Conservation (phyloP, 345 rosid genomes). For the Salix udensis region DNA sequence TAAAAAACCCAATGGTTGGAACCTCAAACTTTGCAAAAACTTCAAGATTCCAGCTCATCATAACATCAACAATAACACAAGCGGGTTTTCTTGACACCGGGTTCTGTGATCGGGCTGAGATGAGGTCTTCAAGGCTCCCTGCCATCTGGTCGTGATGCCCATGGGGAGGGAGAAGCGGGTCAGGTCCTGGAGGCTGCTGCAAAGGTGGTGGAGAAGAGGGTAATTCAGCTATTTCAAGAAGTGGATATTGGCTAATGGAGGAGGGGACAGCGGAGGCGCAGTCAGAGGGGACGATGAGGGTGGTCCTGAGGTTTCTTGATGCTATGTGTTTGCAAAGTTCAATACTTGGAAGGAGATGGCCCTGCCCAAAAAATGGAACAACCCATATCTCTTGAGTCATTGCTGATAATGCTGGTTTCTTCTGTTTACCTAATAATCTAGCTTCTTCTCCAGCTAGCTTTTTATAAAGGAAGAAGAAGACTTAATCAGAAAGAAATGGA, state of each 20-base stretch:
- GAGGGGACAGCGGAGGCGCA: constrained; percentile 30
- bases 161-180: neutral
- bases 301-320: constrained; percentile 19
- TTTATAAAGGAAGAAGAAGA: neutral
- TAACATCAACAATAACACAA: constrained; percentile 40
- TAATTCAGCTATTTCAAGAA: constrained; percentile 13
- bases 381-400: constrained; percentile 28
- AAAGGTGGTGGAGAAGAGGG: constrained; percentile 12
- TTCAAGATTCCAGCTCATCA: constrained; percentile 29
- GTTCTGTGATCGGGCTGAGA: constrained; percentile 8
- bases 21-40: constrained; percentile 11
- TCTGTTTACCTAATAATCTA: neutral
- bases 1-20: constrained; percentile 25
- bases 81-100: neutral
- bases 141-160: constrained; percentile 6
- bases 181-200: constrained; percentile 3
- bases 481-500: neutral
- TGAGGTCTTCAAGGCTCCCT: constrained; percentile 18
- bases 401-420: neutral
- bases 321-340: constrained; percentile 36
- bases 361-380: constrained; percentile 39
- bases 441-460: neutral
- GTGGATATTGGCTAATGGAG: constrained; percentile 27
- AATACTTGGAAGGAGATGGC: constrained; percentile 42
- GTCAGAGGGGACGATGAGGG: constrained; percentile 32